Base-by-base conservation (phyloP, 1,139 yeast species). In the Pichia sp. region DNA sequence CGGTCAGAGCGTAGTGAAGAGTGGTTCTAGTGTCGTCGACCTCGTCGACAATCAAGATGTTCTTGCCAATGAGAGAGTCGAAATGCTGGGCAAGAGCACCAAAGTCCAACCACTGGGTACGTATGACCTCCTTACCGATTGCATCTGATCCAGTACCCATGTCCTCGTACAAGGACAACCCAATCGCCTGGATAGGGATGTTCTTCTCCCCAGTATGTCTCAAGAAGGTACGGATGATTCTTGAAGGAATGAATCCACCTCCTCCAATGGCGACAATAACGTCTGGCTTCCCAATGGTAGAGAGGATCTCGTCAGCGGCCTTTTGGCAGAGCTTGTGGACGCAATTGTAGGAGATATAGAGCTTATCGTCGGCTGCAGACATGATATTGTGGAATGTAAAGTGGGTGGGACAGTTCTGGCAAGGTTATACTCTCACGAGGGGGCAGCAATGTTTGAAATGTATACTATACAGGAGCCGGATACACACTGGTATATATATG, bases 301-400 rank as follows among this genome's bases (percentile, higher is more conserved):
- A 76, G 68, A 86, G 79, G 65, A 90, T 81, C 58, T 77, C 76
- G 55, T 75, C 82, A 21, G 97, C 96, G 26, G 85, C 77, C 66
- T 85, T 84, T 72, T 90, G 96, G 70, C 97, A 91, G 60, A 90
- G 79, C 74, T 91, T 95, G 74, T 91, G 98, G 52, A 91, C 83
- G 69, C 88, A 85, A 75, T 91, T 88, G 81, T 91, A 91, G 56
- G 95, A 85, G 63, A 91, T 87, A 76, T 84, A 90, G 73, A 84
- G 76, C 73, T 89, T 90, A 18, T 64, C 66, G 28, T 52, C 59
- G 8, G 62, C 9, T 25, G 28, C 54, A 67, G 64, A 65, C 5
- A 39, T 55, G n/a, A 8, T 19, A 10, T 12, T 18, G n/a, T n/a
- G n/a, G n/a, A n/a, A n/a, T n/a, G n/a, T n/a, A n/a, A 25, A 25